Evolutionary conservation across 768 basidiomycete species (phyloP), one percentile per base, ranked within the genome.

Genomic region (Calocybe gangraenosa): DNA sequence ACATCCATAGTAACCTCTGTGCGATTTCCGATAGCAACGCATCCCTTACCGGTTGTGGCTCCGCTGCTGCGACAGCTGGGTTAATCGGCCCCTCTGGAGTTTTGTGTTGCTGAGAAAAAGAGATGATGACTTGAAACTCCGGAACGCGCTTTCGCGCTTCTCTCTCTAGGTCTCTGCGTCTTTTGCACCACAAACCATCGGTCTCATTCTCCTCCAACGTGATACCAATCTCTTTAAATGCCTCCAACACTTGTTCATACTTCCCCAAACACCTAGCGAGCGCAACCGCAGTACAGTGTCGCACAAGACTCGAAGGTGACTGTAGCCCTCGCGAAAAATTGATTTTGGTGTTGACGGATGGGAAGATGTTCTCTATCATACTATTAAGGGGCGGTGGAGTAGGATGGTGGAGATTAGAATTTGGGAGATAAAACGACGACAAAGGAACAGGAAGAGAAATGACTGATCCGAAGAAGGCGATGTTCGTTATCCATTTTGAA

Each of bases 401-500:
- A 2, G 87, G 82, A 7, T 84, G 75, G 54, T 83, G 84, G 2
- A 81, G 65, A 11, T 65, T 60, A 20, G 59, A 52, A 32, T 59
- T 63, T 4, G 72, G 66, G 13, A 86, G 69, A 47, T 79, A 65
- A 59, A 93, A 92, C 0, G 78, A 77, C 0, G 68, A 54, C 0
- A 68, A 53, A 0, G 93, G 91, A 1, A 92, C 66, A 0, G 88
- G 81, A 0, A 92, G 74, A 0, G 87, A 84, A 40, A 96, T 73
- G 42, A 97, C 75, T 7, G 74, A 73, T 2, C 85, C 89, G 32
- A 90, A 79, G 58, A 93, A 87, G 3, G 89, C 72, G 52, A 96
- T 82, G 47, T 92, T 95, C 0, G 86, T 79, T 23, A 97, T 82
- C 93, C 95, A 98, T 58, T 84, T 86, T 0, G 87, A 87, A 0